Conservation (phyloP, 495 filamentous ascomycete genomes). For the Penicillium coprophilum region DNA sequence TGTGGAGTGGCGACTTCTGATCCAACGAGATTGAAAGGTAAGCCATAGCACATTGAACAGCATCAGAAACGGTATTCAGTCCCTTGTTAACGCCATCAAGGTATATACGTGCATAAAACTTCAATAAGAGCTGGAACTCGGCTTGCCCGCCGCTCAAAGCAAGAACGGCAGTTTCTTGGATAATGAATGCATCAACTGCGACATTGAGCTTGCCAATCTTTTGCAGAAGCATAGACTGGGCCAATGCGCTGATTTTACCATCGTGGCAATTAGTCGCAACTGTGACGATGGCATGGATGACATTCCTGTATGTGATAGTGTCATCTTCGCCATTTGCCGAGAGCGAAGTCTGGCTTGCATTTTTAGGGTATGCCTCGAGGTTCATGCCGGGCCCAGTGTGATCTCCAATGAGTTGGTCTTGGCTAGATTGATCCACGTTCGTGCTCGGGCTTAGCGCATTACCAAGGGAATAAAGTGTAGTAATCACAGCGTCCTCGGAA, state of each 20-base stretch:
- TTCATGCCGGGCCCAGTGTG: conserved; percentile 27
- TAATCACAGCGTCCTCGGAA: conserved; percentile 90
- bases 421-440: conserved; percentile 36
- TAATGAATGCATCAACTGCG: conserved; percentile 75
- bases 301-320: conserved; percentile 68
- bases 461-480: conserved; percentile 88
- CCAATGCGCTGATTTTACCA: conserved; percentile 87
- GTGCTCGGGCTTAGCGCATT: conserved; percentile 78
- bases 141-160: conserved; percentile 68
- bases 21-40: conserved; percentile 69
- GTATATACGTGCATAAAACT: conserved; percentile 72
- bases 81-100: conserved; percentile 69
- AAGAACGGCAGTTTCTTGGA: conserved; percentile 76
- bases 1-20: conserved; percentile 66
- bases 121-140: conserved; percentile 82
- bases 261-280: conserved; percentile 80
- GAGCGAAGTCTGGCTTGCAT: conserved; percentile 77
- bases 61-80: conserved; percentile 44
- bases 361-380: conserved; percentile 51
- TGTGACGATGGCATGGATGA: conserved; percentile 85
- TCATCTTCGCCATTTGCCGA: conserved; percentile 72
- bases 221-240: conserved; percentile 93
- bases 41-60: conserved; percentile 62
- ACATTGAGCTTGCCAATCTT: conserved; percentile 81
- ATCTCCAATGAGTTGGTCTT: conserved; percentile 31